Evolutionary conservation across 768 basidiomycete genomes (phyloP), one percentile per base, ranked within the genome.

Genomic region (Clitopilus hobsonii): DNA sequence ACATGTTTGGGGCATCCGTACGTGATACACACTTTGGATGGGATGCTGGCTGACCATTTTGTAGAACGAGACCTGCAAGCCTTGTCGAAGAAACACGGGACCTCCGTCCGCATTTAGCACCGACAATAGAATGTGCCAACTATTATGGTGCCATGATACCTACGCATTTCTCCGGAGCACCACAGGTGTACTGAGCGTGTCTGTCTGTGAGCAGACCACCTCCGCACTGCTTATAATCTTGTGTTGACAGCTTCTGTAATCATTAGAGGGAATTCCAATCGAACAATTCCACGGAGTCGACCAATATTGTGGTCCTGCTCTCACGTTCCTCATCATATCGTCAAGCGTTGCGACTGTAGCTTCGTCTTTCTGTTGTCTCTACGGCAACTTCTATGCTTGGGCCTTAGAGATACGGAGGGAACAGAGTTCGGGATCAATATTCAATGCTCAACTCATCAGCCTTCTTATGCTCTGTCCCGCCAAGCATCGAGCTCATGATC

Each of bases 1-100:
- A 48, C 87, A 91, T 66, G 88, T 92, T 8, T 91, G 88, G 91
- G 91, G 91, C 18, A 86, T 94, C 60, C 89, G 91, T 92, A 67
- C 75, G 90, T 84, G 5, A 49, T 2, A 30, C 18, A 27, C 53
- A 24, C 24, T 23, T 20, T 30, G 22, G 1, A 29, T 1, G 24
- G 7, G 41, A 6, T 32, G 45, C n/a, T 56, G 36, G 54, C 55
- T 52, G 50, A 27, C 49, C 52, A 52, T 54, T 53, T 38, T 38
- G 1, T 62, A 93, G 91, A 93, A 69, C 85, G 91, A 80, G 91
- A 92, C 62, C 63, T 93, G 14, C 88, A 92, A 64, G 73, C 85
- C 6, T 57, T 91, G 49, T 78, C 82, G 24, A 88, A 90, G 72
- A 87, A 84, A 61, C 83, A 85, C 45, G 70, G 80, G 5, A 81